These are phyloP conservation scores for Poa pratensis DNA, from an alignment of 176 grass and related monocot genomes.

Conservation along the genomic window DNA sequence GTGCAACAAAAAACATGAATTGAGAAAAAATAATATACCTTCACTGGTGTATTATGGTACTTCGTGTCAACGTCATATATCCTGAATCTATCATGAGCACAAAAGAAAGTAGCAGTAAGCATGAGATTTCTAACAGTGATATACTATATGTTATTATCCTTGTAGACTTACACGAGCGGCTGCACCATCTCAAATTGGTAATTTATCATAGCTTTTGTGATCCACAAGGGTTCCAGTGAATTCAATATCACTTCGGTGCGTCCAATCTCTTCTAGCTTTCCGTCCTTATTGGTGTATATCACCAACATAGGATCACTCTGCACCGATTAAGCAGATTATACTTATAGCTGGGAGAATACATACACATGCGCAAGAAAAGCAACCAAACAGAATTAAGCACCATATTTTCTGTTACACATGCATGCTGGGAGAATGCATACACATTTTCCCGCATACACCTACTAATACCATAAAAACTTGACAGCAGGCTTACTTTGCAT, in stretches of 20 bases:
- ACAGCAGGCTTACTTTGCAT: neutral
- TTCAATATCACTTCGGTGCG: conserved; percentile 93
- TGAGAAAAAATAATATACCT: conserved; percentile 59
- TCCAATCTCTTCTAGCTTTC: conserved; percentile 88
- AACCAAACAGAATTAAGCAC: conserved; percentile 29
- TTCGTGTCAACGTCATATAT: conserved; percentile 93
- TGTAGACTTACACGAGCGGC: conserved; percentile 73
- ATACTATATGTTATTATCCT: conserved; percentile 10
- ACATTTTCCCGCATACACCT: neutral
- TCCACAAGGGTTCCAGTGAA: conserved; percentile 81
- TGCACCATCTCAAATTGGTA: conserved; percentile 98
- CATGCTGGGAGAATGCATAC: neutral
- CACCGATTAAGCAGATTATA: conserved; percentile 35
- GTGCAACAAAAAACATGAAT: neutral
- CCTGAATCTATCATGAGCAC: conserved; percentile 56
- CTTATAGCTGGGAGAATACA: conserved; percentile 11
- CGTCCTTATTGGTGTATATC: conserved; percentile 61
- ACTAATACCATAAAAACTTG: conserved; percentile 4
- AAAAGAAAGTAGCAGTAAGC: conserved; percentile 31
- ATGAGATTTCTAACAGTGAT: conserved; percentile 21
- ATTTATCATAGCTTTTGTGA: conserved; percentile 81
- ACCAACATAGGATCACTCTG: conserved; percentile 97
- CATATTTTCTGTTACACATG: conserved; percentile 28
- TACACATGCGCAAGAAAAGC: neutral
- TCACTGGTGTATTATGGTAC: conserved; percentile 77